phyloP scores from a whole-genome alignment of 169 alveolate species.

The Babesia ovata region DNA sequence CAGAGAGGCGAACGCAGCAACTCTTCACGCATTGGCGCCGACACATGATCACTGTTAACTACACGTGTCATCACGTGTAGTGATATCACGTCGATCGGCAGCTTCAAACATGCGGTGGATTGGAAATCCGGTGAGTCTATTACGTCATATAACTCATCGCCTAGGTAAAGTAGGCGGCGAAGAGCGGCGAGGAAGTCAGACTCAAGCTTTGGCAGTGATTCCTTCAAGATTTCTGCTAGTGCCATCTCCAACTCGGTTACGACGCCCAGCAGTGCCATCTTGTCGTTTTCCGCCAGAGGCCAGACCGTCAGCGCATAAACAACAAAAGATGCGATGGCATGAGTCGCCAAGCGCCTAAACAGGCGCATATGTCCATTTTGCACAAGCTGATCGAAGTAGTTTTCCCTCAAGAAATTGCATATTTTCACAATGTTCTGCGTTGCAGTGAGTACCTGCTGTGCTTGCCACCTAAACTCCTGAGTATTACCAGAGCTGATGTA shows the following conservation, averaged over 20 bases:
- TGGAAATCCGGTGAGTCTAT: conserved; percentile 22
- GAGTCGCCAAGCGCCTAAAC: conserved; percentile 24
- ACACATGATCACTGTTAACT: conserved; percentile 4
- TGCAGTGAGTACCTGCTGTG: conserved; percentile 55
- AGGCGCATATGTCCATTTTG: conserved; percentile 7
- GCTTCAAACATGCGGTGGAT: conserved; percentile 16
- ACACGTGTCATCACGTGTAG: conserved; percentile 44
- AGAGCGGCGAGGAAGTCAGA: conserved; percentile 42
- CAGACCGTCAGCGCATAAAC: conserved; percentile 57
- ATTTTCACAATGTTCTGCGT: conserved; percentile 53
- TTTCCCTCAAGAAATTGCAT: conserved; percentile 55
- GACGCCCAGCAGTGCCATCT: conserved; percentile 33
- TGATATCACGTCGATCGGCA: conserved; percentile 49
- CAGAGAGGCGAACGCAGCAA: neutral
- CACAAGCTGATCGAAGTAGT: conserved; percentile 53
- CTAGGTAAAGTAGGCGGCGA: conserved; percentile 49
- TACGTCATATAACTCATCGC: conserved; percentile 32
- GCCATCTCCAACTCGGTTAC: conserved; percentile 67
- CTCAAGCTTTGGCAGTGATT: conserved; percentile 50
- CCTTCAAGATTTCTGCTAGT: conserved; percentile 48
- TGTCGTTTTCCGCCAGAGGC: conserved; percentile 67
- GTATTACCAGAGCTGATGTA: conserved; percentile 47
- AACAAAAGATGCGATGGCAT: conserved; percentile 47
- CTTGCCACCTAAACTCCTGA: conserved; percentile 55
- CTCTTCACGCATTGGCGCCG: conserved; percentile 7